Base-by-base conservation (phyloP, 768 basidiomycete species). In the Russula compacta region DNA sequence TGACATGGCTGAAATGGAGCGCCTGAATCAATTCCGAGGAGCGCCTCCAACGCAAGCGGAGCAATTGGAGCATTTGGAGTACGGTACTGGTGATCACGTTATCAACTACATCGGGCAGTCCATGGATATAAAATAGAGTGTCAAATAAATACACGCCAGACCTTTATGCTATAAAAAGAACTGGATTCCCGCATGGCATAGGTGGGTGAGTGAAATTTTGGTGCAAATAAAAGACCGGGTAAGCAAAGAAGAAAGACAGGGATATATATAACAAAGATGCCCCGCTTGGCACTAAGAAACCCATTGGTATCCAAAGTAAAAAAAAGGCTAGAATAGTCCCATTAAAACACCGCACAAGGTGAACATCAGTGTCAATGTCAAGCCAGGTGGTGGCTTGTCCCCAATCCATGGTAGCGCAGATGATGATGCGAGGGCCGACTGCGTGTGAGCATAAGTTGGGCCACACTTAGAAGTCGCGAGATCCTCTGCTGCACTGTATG, bases 381-480 rank as follows among this genome's bases (percentile, higher is more conserved):
- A 57, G n/a, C 29, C 40, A 32, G 42, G 21, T 40, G n/a, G 24
- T 29, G 35, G 17, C 42, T 11, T 40, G 15, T 39, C 54, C 46
- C 56, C 39, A 19, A 43, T 11, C 40, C 35, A 32, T 12, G n/a
- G 17, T 19, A 38, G 17, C 39, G 60, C 57, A 12, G 53, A 58
- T n/a, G 64, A 50, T 42, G 56, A 50, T 52, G 58, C 40, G n/a
- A 47, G 29, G 19, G 43, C 44, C 7, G 59, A 44, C 39, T 47
- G 53, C 2, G 32, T 17, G 46, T 39, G 35, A 21, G 68, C 81
- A 58, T 78, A 86, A n/a, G 71, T 69, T 12, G 72, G 51, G 12
- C 86, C 86, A 63, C 86, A 88, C 56, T 73, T 73, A 6, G 67
- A 67, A 43, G 78, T 75, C 54, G 82, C 76, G 56, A 76, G 61